These are phyloP conservation scores for Williopsis jadinii DNA, from an alignment of 1,139 yeast genomes.

Conservation along the genomic window DNA sequence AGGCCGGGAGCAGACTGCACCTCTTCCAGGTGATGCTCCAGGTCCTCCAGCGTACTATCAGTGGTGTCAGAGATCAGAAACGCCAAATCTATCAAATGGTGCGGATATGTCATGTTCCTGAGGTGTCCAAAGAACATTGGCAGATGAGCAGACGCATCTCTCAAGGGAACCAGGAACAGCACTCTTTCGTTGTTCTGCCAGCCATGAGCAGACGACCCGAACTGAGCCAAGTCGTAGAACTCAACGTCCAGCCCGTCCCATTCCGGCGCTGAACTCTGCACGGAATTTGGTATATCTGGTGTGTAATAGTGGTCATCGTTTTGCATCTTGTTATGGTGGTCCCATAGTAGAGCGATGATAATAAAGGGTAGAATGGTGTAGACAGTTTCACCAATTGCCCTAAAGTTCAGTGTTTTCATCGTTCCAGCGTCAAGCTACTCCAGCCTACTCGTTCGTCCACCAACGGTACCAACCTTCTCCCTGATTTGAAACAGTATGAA, in stretches of 20 bases:
- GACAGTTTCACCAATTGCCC: background rate
- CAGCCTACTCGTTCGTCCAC: no score
- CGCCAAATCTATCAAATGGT: constrained; percentile 46
- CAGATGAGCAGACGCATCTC: constrained; percentile 50
- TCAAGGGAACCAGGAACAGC: constrained; percentile 45
- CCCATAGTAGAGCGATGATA: constrained; percentile 11
- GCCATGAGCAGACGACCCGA: constrained; percentile 37
- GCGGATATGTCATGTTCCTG: constrained; percentile 49
- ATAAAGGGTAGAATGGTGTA: constrained; percentile 16
- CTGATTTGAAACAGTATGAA: no score
- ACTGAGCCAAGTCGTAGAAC: constrained; percentile 39
- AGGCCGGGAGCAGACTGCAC: constrained; percentile 33
- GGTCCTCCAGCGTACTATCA: constrained; percentile 37
- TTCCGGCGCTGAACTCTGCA: constrained; percentile 4
- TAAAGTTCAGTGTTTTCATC: background rate
- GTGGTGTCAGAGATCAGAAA: constrained; percentile 48
- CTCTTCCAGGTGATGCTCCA: constrained; percentile 31
- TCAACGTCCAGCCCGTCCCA: constrained; percentile 21
- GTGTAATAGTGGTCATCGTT: constrained; percentile 7
- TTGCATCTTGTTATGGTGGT: constrained; percentile 7
- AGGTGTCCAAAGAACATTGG: constrained; percentile 50
- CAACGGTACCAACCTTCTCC: no score
- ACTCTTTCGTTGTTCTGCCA: constrained; percentile 43
- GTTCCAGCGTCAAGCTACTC: no score
- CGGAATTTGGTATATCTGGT: constrained; percentile 19